Base-by-base conservation (phyloP, 441 rosid genomes). In the Euphorbia neoarborescens region DNA sequence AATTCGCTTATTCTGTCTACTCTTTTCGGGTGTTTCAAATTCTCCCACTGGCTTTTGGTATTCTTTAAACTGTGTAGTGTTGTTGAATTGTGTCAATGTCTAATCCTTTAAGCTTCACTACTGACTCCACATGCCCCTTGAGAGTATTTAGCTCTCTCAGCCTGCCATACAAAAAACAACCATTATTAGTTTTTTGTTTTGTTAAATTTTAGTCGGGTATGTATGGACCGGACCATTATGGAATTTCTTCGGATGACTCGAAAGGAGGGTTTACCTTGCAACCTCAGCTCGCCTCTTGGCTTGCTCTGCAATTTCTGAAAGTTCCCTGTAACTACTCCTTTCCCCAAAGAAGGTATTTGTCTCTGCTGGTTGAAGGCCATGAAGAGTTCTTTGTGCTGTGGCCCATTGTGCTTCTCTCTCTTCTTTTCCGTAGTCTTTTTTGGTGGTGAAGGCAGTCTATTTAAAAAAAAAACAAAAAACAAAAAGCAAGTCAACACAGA, bases 371-470 rank as follows among this genome's bases (percentile, higher is more conserved):
- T 92, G 96, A 75, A 92, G 96, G 27, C 98, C 96, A 69, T 92
- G 98, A 34, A 92, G 87, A 6, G 98, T 90, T 77, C 96, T 88
- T 76, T 92, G 98, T 15, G 95, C 94, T 34, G 90, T 78, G 25
- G 97, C 98, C 98, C 98, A 90, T 70, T 90, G 95, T 34, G 98
- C 98, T 68, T 92, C 98, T 73, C 98, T 84, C 82, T 92, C 97
- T 61, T 85, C 96, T 83, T 85, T 90, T 2, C 98, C 98, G 2
- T 92, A 92, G 76, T 92, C 92, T 81, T 90, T 92, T 89, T 92
- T 92, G 24, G 94, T 90, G 3, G 98, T 92, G 71, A 92, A 92
- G 66, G 96, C 97, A 59, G 91, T 90, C 97, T 92, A 24, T 8
- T 56, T 56, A 0, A 0, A 56, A 2, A 56, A 56, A 7, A 22